These are phyloP conservation scores for Fusarium sp. DNA, from an alignment of 2,329 filamentous ascomycete genomes.

Conservation along the genomic window DNA sequence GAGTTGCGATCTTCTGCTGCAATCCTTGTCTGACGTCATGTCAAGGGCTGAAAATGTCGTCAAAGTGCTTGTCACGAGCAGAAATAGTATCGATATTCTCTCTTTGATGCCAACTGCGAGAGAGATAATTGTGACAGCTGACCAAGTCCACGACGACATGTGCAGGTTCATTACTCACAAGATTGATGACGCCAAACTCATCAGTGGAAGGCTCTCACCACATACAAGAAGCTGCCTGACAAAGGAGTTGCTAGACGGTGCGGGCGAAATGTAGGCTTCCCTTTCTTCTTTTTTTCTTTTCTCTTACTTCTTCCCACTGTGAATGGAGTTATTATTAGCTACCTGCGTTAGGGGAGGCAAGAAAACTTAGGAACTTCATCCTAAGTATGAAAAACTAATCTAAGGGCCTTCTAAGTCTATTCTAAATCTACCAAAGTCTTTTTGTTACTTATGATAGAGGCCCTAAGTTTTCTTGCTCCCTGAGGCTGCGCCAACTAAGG, in stretches of 20 bases:
- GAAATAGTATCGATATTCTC: background rate
- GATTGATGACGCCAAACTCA: background rate
- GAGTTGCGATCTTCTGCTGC: background rate
- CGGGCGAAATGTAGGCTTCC: background rate
- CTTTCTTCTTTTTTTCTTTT: too few relatives aligned
- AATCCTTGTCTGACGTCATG: background rate
- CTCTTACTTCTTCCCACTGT: too few relatives aligned
- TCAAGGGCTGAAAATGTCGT: background rate
- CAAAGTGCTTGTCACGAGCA: conserved; percentile 4
- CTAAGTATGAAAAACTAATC: too few relatives aligned
- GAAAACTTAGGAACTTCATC: too few relatives aligned
- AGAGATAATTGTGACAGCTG: background rate
- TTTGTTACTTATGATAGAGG: too few relatives aligned
- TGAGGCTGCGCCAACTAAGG: too few relatives aligned
- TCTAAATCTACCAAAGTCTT: too few relatives aligned
- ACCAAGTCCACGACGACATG: background rate
- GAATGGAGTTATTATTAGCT: too few relatives aligned
- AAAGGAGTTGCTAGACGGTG: background rate
- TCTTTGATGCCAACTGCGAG: background rate
- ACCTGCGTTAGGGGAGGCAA: too few relatives aligned
- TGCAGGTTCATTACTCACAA: background rate
- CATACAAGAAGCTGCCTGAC: background rate
- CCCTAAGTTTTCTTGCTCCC: too few relatives aligned
- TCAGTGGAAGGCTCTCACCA: background rate
- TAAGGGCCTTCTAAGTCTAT: too few relatives aligned